phyloP scores from a whole-genome alignment of 768 basidiomycete genomes.

The Boletus tomentosulus region DNA sequence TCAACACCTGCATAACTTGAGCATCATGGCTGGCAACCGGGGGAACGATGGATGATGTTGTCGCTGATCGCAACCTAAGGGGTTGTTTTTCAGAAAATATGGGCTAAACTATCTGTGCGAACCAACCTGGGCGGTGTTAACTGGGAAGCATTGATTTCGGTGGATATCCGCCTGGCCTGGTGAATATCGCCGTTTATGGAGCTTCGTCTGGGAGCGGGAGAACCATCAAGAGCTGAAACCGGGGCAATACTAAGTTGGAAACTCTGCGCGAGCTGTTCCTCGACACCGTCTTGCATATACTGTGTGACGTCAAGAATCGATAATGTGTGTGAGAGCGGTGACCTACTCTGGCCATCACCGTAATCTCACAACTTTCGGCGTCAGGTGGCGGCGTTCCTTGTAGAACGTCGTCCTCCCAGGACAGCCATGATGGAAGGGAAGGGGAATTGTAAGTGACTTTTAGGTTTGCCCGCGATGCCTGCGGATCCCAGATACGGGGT shows the following conservation, averaged over 20 bases:
- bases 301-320: constrained; percentile 13
- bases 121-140: constrained; percentile 28
- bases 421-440: constrained; percentile 78
- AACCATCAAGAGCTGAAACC: constrained; percentile 45
- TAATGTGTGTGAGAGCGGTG: constrained; percentile 1
- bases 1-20: constrained; percentile 74
- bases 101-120: background rate
- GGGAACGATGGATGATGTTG: constrained; percentile 28
- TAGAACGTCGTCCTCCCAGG: constrained; percentile 81
- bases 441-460: constrained; percentile 80
- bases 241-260: constrained; percentile 75
- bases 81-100: constrained; percentile 1
- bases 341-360: constrained; percentile 70
- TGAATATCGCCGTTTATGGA: constrained; percentile 44
- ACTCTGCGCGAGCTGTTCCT: constrained; percentile 61
- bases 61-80: constrained; percentile 30
- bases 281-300: constrained; percentile 69
- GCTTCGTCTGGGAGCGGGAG: constrained; percentile 42
- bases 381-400: constrained; percentile 77
- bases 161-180: constrained; percentile 39
- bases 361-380: constrained; percentile 71
- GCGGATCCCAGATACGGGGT: constrained; percentile 96
- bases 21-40: constrained; percentile 49
- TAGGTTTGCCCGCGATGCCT: constrained; percentile 77
- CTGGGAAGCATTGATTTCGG: constrained; percentile 37